A percentile compares a stretch with the other conserved stretches of the same genome.
These are phyloP conservation scores for Xylariomycetidae sp. DNA, from an alignment of 2,329 filamentous ascomycete genomes.

Conservation along the genomic window DNA sequence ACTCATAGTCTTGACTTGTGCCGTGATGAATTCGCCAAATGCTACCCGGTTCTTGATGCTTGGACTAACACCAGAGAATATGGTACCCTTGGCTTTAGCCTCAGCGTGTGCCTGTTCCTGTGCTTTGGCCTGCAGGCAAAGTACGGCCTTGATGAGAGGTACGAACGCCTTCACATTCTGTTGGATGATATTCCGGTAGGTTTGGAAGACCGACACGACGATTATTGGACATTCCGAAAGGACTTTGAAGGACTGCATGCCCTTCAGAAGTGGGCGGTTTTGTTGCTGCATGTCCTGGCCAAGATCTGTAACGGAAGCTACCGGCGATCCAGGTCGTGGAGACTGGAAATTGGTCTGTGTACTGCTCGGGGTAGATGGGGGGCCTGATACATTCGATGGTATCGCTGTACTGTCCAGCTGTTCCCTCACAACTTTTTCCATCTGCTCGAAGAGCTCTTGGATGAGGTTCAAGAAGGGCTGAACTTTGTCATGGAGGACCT, in stretches of 20 bases:
- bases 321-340: constrained; percentile 82
- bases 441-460: constrained; percentile 90
- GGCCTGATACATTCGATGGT: constrained; percentile 44
- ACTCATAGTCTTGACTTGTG: constrained; percentile 99
- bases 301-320: constrained; percentile 74
- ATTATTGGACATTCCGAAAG: constrained; percentile 97
- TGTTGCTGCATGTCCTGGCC: constrained; percentile 77
- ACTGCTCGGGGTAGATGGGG: constrained; percentile 61
- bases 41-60: constrained; percentile 89
- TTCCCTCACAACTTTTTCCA: constrained; percentile 90
- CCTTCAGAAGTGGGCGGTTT: constrained; percentile 73
- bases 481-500: constrained; percentile 70
- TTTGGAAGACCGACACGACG: constrained; percentile 95
- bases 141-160: constrained; percentile 83
- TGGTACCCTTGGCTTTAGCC: constrained; percentile 68
- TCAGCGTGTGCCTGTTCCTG: constrained; percentile 89
- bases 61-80: constrained; percentile 89
- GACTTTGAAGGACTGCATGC: constrained; percentile 99
- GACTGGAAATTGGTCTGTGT: constrained; percentile 74
- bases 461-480: constrained; percentile 89
- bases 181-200: constrained; percentile 72
- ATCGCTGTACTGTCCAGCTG: constrained; percentile 77
- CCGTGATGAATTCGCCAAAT: constrained; percentile 96
- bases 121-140: constrained; percentile 83
- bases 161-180: constrained; percentile 89